Conservation (phyloP, 208 protist genomes). For the Herpetomonas samuelpessoai region DNA sequence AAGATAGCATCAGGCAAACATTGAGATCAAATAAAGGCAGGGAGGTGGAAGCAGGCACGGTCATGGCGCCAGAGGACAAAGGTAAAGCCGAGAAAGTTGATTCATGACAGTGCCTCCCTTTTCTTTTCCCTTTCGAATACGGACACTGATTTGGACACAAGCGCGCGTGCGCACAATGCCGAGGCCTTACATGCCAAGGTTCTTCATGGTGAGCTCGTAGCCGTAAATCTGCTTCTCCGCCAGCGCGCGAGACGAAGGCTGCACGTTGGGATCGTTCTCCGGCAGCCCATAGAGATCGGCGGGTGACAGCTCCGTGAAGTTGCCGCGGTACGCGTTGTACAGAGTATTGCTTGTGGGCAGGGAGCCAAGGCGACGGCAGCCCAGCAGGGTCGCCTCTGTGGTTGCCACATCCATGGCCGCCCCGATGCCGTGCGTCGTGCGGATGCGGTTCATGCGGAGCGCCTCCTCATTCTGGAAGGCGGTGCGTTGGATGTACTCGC, state of each 20-base stretch:
- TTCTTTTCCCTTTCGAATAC: background rate
- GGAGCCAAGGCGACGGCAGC: slow-evolving; percentile 62
- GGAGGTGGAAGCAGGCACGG: no score
- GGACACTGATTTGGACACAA: background rate
- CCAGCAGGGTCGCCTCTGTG: slow-evolving; percentile 73
- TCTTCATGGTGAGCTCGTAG: slow-evolving; percentile 84
- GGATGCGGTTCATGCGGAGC: slow-evolving; percentile 80
- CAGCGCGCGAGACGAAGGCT: slow-evolving; percentile 75
- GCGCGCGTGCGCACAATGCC: background rate
- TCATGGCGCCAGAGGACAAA: no score
- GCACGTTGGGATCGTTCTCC: slow-evolving; percentile 84
- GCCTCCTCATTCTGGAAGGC: slow-evolving; percentile 67
- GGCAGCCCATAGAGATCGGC: slow-evolving; percentile 73
- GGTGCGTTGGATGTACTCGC: slow-evolving; percentile 82
- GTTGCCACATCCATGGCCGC: slow-evolving; percentile 67
- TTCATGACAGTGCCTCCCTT: background rate
- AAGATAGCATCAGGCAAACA: no score
- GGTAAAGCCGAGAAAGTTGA: no score
- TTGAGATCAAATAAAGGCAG: no score
- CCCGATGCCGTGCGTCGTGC: slow-evolving; percentile 71
- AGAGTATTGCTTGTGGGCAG: slow-evolving; percentile 70
- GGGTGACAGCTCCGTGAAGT: slow-evolving; percentile 58
- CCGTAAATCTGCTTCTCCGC: slow-evolving; percentile 78
- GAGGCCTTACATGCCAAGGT: slow-evolving; percentile 42
- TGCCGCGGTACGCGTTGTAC: slow-evolving; percentile 83